Percentiles rank a stretch among this genome's conserved stretches.
Evolutionary conservation across 192 early-diverging fungal species (phyloP).

Genomic region (Funneliformis mosseae): DNA sequence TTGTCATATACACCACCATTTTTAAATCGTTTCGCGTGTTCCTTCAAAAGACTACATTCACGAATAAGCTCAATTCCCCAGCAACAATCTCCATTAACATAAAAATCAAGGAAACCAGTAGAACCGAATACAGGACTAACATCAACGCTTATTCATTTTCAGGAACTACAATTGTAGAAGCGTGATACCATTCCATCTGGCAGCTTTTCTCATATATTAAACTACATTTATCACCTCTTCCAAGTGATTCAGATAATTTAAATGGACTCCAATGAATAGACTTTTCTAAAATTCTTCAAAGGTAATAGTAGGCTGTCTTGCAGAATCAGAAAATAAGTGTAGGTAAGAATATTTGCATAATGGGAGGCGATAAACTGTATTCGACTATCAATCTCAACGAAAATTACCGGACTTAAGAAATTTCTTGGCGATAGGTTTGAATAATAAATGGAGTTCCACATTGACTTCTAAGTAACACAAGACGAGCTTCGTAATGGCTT

Average conservation of each 20-base stretch:
- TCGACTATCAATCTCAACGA: not conserved
- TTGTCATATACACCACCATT: not conserved
- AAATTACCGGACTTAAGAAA: slow-evolving; percentile 17
- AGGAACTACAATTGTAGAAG: slow-evolving; percentile 22
- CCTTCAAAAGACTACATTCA: slow-evolving; percentile 12
- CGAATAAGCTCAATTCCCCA: slow-evolving; percentile 35
- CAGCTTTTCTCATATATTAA: slow-evolving; percentile 37
- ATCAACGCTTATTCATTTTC: slow-evolving; percentile 23
- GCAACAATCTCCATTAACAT: slow-evolving; percentile 24
- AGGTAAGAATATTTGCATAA: slow-evolving; percentile 6
- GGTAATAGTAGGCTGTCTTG: not conserved
- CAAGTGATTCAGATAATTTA: too few relatives aligned
- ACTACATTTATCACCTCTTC: not conserved
- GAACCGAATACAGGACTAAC: slow-evolving; percentile 30
- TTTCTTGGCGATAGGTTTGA: not conserved
- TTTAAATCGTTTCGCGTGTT: slow-evolving; percentile 31
- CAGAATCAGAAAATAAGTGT: not conserved
- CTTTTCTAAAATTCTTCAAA: slow-evolving; percentile 2
- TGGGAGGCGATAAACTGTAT: slow-evolving; percentile 24
- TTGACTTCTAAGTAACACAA: not conserved
- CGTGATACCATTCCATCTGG: slow-evolving; percentile 45
- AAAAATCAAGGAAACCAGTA: slow-evolving; percentile 35
- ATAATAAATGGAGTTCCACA: not conserved
- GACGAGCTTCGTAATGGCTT: not conserved
- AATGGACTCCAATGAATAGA: slow-evolving; percentile 14